Evolutionary conservation across 176 grass and related monocot genomes (phyloP).

Genomic region (Musa beccarii): DNA sequence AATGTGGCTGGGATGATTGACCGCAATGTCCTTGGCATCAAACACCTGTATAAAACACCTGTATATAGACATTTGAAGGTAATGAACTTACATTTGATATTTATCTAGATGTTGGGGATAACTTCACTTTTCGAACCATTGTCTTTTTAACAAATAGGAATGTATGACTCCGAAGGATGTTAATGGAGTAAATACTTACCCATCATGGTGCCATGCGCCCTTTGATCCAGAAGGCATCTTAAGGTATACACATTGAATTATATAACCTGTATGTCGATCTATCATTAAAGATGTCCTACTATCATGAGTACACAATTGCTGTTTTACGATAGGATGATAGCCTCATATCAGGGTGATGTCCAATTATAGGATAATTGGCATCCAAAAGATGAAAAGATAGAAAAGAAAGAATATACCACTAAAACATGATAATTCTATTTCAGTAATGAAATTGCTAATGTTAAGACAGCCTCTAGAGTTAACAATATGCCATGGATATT

Average conservation of each 20-base stretch:
- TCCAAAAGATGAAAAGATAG: too few species aligned
- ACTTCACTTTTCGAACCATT: not conserved
- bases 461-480: too few species aligned
- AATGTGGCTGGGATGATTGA: conserved; percentile 27
- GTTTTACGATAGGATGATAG: not conserved
- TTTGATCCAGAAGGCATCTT: conserved; percentile 21
- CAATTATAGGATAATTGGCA: too few species aligned
- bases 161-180: not conserved
- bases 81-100: conserved; percentile 1
- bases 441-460: too few species aligned
- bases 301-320: not conserved
- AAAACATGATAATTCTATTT: too few species aligned
- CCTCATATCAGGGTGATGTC: not conserved
- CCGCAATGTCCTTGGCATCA: conserved; percentile 17
- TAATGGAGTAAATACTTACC: not conserved
- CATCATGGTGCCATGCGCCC: conserved; percentile 18
- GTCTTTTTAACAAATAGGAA: conserved; percentile 8
- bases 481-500: too few species aligned
- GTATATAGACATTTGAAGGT: conserved; percentile 25
- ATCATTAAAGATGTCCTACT: not conserved
- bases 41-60: conserved; percentile 23
- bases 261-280: not conserved
- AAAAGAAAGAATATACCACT: too few species aligned
- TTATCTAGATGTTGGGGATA: not conserved
- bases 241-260: conserved; percentile 1